Percentiles rank a stretch among this genome's conserved stretches.
Evolutionary conservation across 768 basidiomycete genomes (phyloP).

Genomic region (Kwoniella newhampshirensis): DNA sequence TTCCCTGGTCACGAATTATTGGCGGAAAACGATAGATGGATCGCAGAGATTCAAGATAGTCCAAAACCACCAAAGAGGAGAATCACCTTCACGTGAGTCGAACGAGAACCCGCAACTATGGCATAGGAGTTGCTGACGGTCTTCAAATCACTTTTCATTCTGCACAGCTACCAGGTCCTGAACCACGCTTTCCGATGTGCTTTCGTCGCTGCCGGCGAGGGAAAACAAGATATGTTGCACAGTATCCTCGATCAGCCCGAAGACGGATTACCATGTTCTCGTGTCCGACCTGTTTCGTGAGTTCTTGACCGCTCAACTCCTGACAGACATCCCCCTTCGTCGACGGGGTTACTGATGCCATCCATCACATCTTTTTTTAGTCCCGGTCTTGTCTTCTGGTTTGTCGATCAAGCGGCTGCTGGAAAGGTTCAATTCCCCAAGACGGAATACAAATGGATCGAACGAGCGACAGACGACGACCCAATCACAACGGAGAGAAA

Average conservation of each 20-base stretch:
- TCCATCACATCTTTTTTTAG: slow-evolving; percentile 18
- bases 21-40: slow-evolving; percentile 86
- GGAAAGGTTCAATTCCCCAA: slow-evolving; percentile 47
- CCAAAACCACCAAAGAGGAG: slow-evolving; percentile 89
- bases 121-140: not conserved
- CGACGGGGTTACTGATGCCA: not conserved
- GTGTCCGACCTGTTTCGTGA: slow-evolving; percentile 66
- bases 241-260: slow-evolving; percentile 78
- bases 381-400: slow-evolving; percentile 91
- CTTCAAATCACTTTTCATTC: not conserved
- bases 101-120: slow-evolving; percentile 55
- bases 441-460: slow-evolving; percentile 48
- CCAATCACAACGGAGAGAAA: slow-evolving; percentile 37
- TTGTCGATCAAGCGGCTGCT: slow-evolving; percentile 82
- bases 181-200: slow-evolving; percentile 66
- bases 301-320: slow-evolving; percentile 5
- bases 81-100: slow-evolving; percentile 76
- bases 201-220: slow-evolving; percentile 81
- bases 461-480: slow-evolving; percentile 32
- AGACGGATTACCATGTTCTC: slow-evolving; percentile 73
- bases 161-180: slow-evolving; percentile 50
- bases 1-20: slow-evolving; percentile 91
- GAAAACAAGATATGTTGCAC: slow-evolving; percentile 73
- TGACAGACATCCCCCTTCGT: not conserved
- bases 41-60: slow-evolving; percentile 86